Evolutionary conservation across 139 green algal species (phyloP).

Genomic region (Chlorella sp.): DNA sequence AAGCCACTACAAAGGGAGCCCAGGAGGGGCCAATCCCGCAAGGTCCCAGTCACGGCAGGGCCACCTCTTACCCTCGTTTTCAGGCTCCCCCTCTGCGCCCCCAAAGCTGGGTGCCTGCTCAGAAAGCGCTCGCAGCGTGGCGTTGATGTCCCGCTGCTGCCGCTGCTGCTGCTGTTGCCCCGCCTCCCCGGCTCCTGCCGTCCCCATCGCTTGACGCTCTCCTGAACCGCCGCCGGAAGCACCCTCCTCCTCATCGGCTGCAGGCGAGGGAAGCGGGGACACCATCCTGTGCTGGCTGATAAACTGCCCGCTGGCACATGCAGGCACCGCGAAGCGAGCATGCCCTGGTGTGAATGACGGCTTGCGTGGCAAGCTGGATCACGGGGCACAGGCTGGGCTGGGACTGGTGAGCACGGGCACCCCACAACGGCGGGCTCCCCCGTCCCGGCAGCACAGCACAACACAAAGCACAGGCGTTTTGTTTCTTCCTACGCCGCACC

Average conservation of each 20-base stretch:
- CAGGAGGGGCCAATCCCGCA: no score
- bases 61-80: not conserved
- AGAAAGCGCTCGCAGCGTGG: constrained; percentile 38
- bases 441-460: not conserved
- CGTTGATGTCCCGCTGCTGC: not conserved
- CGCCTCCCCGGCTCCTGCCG: not conserved
- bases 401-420: no score
- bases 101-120: constrained; percentile 40
- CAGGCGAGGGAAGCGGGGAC: not conserved
- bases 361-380: not conserved
- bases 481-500: not conserved
- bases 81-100: not conserved
- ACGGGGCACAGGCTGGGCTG: no score
- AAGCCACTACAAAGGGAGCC: no score
- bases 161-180: constrained; percentile 9
- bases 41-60: not conserved
- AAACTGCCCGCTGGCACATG: not conserved
- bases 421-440: not conserved
- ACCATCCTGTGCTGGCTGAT: not conserved
- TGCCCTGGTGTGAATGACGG: not conserved
- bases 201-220: not conserved
- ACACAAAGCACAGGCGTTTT: not conserved
- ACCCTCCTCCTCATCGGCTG: not conserved
- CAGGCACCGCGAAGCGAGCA: no score
- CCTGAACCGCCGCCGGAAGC: not conserved